phyloP scores from a whole-genome alignment of 768 basidiomycete genomes.

The Favolaschia claudopus region DNA sequence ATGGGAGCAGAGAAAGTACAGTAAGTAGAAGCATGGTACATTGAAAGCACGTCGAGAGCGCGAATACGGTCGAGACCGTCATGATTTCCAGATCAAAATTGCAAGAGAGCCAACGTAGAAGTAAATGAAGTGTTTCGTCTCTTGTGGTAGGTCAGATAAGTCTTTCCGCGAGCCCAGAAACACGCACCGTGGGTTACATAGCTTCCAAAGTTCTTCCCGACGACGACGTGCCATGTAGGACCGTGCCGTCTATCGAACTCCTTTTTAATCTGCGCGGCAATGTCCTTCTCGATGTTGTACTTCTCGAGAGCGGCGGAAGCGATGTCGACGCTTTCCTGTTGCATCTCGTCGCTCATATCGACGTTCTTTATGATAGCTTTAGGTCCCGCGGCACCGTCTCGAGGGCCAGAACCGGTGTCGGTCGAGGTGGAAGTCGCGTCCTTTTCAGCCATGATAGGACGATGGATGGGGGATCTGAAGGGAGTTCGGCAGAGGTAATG shows the following conservation, averaged over 20 bases:
- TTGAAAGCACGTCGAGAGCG: background rate
- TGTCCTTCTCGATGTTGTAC: conserved; percentile 96
- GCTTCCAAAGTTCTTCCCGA: conserved; percentile 98
- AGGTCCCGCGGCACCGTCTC: conserved; percentile 51
- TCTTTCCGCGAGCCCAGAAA: too few relatives aligned
- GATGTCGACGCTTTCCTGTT: conserved; percentile 92
- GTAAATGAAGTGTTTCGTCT: conserved; percentile 99
- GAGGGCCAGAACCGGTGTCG: conserved; percentile 56
- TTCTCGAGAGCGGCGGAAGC: conserved; percentile 86
- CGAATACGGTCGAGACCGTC: conserved; percentile 29
- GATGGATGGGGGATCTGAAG: background rate
- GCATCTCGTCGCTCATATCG: conserved; percentile 97
- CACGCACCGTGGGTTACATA: conserved; percentile 94
- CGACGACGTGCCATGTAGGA: conserved; percentile 98
- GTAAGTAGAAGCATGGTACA: conserved; percentile 15
- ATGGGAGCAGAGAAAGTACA: conserved; percentile 14
- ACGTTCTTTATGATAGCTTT: conserved; percentile 97
- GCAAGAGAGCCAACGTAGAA: conserved; percentile 95
- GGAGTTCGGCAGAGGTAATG: background rate
- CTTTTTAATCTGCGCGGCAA: conserved; percentile 97
- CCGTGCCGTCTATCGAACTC: conserved; percentile 94
- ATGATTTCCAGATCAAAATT: conserved; percentile 96
- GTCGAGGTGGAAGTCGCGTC: conserved; percentile 66
- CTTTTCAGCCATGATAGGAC: conserved; percentile 58
- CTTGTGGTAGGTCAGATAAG: conserved; percentile 47